Evolutionary conservation across 2,329 filamentous ascomycete species (phyloP), one percentile per base, ranked within the genome.

Genomic region (Ambrosiella beaveri): DNA sequence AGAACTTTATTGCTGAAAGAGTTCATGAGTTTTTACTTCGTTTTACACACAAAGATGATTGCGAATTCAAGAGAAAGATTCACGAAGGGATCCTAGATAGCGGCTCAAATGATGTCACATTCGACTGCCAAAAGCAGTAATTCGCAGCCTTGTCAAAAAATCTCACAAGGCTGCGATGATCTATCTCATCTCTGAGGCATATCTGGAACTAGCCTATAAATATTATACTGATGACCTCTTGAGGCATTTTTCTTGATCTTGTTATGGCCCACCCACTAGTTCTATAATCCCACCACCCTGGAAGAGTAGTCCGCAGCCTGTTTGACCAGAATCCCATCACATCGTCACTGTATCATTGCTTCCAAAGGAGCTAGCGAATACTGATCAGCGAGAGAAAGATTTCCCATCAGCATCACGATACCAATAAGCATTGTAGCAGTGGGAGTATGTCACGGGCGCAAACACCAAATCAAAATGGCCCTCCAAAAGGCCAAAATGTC

Each of bases 81-180:
- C 27, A 27, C 27, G 27, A 2, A 4, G 27, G 27, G 27, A 27
- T 27, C 5, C 27, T 27, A 4, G 27, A 27, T 27, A 4, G 27
- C 27, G 27, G 27, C 27, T 27, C 27, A 27, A 27, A 17, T 40
- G 17, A 15, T 27, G 44, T 47, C 44, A 47, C 44, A 49, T 3
- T 50, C 19, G 17, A 35, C 27, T 9, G 27, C 47, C 19, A 11
- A 51, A 51, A 51, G 17, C 47, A n/a, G 47, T 11, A 51, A 51
- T 35, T 57, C 13, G 19, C 55, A 57, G 55, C 55, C 55, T 57
- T 40, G 55, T 13, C 12, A 19, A 13, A 56, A 50, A 50, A 7
- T 27, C 7, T 19, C 12, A 37, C 7, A 58, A 58, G 49, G 50
- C 57, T 54, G 49, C 15, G 27, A 57, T 27, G 27, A 56, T 3